Conservation (phyloP, 768 basidiomycete genomes). For the Lepiota subincarnata region DNA sequence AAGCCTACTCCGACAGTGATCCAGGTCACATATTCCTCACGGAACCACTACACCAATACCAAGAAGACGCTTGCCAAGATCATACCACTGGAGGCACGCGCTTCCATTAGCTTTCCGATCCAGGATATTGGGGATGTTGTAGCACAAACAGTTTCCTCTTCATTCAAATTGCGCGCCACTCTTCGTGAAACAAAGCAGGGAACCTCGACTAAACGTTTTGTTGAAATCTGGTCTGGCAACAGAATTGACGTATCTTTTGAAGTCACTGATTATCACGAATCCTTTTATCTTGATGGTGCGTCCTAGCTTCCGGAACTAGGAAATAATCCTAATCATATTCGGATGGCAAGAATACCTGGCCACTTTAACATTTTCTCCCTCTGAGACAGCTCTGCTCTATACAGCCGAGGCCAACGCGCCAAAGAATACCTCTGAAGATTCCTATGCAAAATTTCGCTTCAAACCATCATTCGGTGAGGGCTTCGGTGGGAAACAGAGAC, state of each 20-base stretch:
- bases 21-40: slow-evolving; percentile 41
- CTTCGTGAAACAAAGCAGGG: slow-evolving; percentile 37
- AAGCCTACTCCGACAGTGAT: slow-evolving; percentile 25
- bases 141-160: slow-evolving; percentile 39
- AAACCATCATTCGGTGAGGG: slow-evolving; percentile 63
- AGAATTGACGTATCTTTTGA: slow-evolving; percentile 44
- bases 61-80: slow-evolving; percentile 43
- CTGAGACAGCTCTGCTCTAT: slow-evolving; percentile 52
- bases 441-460: slow-evolving; percentile 48
- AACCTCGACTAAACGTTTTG: slow-evolving; percentile 39
- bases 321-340: not conserved
- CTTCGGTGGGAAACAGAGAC: slow-evolving; percentile 46
- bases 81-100: slow-evolving; percentile 23
- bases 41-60: slow-evolving; percentile 47
- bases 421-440: slow-evolving; percentile 23
- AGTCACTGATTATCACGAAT: slow-evolving; percentile 53
- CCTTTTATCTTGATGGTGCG: slow-evolving; percentile 62
- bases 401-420: slow-evolving; percentile 51
- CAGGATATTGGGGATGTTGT: slow-evolving; percentile 38
- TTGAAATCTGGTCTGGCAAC: slow-evolving; percentile 56
- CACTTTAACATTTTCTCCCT: slow-evolving; percentile 49
- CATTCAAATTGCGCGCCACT: slow-evolving; percentile 12
- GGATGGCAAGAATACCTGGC: slow-evolving; percentile 42
- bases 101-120: slow-evolving; percentile 20
- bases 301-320: not conserved